phyloP scores from a whole-genome alignment of 192 early-diverging fungal genomes.

The Umbelopsis sp. region DNA sequence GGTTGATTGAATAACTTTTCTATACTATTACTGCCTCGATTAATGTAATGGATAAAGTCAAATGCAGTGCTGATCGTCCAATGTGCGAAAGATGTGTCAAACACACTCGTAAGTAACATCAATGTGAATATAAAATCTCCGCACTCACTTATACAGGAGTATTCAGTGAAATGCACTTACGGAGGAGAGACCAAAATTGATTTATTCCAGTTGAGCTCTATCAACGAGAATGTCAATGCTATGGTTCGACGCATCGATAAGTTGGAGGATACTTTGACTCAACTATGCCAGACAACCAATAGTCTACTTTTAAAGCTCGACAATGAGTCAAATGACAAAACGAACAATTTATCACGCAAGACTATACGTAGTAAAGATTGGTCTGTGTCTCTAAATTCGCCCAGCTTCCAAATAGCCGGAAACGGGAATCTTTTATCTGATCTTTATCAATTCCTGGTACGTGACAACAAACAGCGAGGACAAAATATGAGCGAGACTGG shows the following conservation, averaged over 20 bases:
- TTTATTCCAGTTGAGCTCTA: slow-evolving; percentile 33
- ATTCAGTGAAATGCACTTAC: not conserved
- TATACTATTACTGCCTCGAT: too few species aligned
- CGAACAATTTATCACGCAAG: not conserved
- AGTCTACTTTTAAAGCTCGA: not conserved
- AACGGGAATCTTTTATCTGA: slow-evolving; percentile 7
- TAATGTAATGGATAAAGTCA: slow-evolving; percentile 26
- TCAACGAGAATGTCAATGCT: slow-evolving; percentile 29
- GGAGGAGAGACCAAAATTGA: slow-evolving; percentile 36
- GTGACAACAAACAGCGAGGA: not conserved
- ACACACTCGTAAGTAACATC: slow-evolving; percentile 23
- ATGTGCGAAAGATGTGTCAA: slow-evolving; percentile 32
- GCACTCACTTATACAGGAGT: too few species aligned
- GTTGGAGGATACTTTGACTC: slow-evolving; percentile 6
- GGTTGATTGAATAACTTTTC: not conserved
- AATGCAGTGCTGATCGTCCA: slow-evolving; percentile 44
- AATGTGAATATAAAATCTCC: not conserved
- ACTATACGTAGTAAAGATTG: slow-evolving; percentile 13
- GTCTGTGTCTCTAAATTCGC: slow-evolving; percentile 4
- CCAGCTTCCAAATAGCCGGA: slow-evolving; percentile 4
- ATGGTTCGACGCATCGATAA: slow-evolving; percentile 25
- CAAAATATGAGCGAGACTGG: not conserved
- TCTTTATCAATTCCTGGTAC: slow-evolving; percentile 11
- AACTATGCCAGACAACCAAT: not conserved
- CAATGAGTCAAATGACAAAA: not conserved